Conservation (phyloP, 116 monocot genomes). For the Cymodocea nodosa region DNA sequence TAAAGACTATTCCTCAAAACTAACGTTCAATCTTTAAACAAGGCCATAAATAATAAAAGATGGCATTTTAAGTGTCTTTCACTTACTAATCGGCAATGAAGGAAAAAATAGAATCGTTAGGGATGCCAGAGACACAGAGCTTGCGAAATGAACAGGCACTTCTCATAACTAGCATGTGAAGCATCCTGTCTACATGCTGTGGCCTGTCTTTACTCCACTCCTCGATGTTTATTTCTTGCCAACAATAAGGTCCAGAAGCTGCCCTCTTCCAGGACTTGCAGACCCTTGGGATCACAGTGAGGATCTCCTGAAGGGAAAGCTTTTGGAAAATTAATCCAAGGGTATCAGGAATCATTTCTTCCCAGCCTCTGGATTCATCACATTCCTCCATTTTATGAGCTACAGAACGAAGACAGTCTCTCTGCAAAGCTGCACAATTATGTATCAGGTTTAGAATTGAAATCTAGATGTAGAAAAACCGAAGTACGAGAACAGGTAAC, state of each 20-base stretch:
- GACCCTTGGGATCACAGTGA: conserved; percentile 72
- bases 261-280: conserved; percentile 85
- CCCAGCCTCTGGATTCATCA: conserved; percentile 41
- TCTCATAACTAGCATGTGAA: conserved; percentile 51
- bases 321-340: conserved; percentile 74
- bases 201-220: conserved; percentile 74
- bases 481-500: background rate
- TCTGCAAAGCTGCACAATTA: background rate
- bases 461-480: background rate
- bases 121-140: conserved; percentile 50
- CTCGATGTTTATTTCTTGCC: conserved; percentile 88
- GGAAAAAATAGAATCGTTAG: conserved; percentile 47
- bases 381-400: conserved; percentile 10
- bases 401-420: background rate
- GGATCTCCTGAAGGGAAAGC: conserved; percentile 65
- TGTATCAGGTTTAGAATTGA: background rate
- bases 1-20: too few species aligned
- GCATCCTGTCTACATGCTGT: conserved; percentile 56
- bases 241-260: conserved; percentile 76
- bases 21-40: too few species aligned
- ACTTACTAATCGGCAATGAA: conserved; percentile 83
- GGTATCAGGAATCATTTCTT: conserved; percentile 85
- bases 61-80: background rate
- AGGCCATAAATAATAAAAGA: background rate
- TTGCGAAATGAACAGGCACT: conserved; percentile 52